A percentile compares a stretch with the other conserved stretches of the same genome.
These are phyloP conservation scores for Murraya paniculata DNA, from an alignment of 345 rosid genomes.

Conservation along the genomic window DNA sequence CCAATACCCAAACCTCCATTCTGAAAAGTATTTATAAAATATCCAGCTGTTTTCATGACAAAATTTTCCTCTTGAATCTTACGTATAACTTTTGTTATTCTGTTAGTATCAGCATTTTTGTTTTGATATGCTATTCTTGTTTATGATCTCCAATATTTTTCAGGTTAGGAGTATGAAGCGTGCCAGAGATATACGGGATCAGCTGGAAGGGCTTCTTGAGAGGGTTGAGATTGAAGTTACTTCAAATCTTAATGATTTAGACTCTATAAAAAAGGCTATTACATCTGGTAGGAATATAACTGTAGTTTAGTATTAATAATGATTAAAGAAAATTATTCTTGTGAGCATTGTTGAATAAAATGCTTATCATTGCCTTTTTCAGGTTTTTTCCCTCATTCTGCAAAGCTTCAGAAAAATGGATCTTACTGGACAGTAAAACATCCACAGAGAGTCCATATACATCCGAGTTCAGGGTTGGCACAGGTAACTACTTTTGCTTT, in stretches of 20 bases:
- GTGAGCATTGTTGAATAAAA: conserved; percentile 17
- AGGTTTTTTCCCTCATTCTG: conserved; percentile 93
- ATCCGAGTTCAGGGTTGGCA: conserved; percentile 93
- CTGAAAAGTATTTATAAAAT: no score
- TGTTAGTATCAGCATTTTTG: background rate
- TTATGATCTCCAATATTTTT: conserved; percentile 18
- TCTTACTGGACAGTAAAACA: conserved; percentile 87
- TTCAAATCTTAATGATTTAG: conserved; percentile 62
- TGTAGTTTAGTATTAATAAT: conserved; percentile 1
- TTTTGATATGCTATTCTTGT: conserved; percentile 11
- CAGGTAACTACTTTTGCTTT: conserved; percentile 48
- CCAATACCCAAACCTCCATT: no score
- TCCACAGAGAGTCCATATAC: conserved; percentile 88
- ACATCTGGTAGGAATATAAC: conserved; percentile 56
- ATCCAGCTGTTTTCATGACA: background rate
- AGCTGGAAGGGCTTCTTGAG: conserved; percentile 91
- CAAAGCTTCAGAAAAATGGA: conserved; percentile 88
- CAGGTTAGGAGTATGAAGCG: conserved; percentile 99
- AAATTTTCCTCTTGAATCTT: no score
- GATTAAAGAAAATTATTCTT: background rate
- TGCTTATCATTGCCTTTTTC: conserved; percentile 11
- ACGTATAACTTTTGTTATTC: background rate
- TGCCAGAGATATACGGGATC: conserved; percentile 93
- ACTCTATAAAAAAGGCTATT: conserved; percentile 72
- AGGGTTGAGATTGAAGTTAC: conserved; percentile 89